Base-by-base conservation (phyloP, 2,329 filamentous ascomycete genomes). In the Trichophyton simii region DNA sequence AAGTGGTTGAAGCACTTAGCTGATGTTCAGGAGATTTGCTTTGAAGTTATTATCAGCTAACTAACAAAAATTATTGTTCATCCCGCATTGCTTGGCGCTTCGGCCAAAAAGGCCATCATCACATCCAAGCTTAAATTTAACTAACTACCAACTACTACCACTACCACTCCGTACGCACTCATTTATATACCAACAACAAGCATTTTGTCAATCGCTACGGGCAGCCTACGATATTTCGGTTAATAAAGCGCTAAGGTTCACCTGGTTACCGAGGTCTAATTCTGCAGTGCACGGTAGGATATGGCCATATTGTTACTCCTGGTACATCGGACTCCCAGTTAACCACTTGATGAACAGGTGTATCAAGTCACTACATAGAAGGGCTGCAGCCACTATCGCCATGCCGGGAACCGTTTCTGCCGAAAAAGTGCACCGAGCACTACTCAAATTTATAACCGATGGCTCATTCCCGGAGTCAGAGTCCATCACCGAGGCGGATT, bases 401-500 rank as follows among this genome's bases (percentile, higher is more conserved):
- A 74, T 73, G 72, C 61, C 68, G 63, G 63, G 66, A 73, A 78
- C 74, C 67, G 72, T 61, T 57, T 65, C 75, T 65, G 72, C 72
- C 65, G 64, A 70, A 31, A 68, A 72, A 58, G 72, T 86, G 60
- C 83, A 82, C 65, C 78, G 82, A 63, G 83, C 84, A 3, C 75
- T 90, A 48, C 82, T 89, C 61, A 77, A 83, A 63, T 88, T 86
- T 67, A 80, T 87, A 60, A 73, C 79, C 55, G 72, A 81, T 54
- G 80, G 81, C 62, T 72, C 73, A 34, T 85, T 83, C 66, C 82
- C 83, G 15, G 80, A 82, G 22, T 77, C 78, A 38, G 82, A 85
- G 71, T 70, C 77, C 64, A 72, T 84, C 60, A 76, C 80, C 64
- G 79, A 82, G 5, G 77, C 81, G 31, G 72, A 79, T 5, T 76